Conservation (phyloP, 305 asterid species). For the Fraxinus floribunda region DNA sequence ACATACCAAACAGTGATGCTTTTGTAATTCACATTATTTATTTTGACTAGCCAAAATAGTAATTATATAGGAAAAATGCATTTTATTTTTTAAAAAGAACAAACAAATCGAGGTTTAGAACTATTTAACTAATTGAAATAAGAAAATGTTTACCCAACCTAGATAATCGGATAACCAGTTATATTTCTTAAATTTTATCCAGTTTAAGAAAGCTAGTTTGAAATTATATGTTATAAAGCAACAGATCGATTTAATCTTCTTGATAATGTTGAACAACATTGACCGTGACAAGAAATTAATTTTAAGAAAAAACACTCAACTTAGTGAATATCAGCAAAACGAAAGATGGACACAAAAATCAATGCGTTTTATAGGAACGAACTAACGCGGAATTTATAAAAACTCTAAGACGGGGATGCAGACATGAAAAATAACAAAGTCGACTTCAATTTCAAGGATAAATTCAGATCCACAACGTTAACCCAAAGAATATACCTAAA, state of each 20-base stretch:
- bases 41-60: background rate
- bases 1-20: background rate
- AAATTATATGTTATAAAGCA: background rate
- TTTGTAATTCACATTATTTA: background rate
- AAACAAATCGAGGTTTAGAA: background rate
- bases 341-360: background rate
- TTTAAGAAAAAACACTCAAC: background rate
- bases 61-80: background rate
- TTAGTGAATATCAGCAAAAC: background rate
- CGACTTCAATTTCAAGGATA: background rate
- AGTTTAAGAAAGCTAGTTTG: background rate
- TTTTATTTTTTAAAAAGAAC: background rate
- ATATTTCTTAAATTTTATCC: background rate
- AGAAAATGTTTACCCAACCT: background rate
- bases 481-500: background rate
- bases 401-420: background rate
- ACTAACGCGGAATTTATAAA: background rate
- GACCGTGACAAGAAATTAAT: background rate
- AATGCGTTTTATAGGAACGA: background rate
- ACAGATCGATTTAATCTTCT: background rate
- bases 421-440: background rate
- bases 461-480: background rate
- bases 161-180: background rate
- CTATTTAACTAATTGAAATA: background rate
- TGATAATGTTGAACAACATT: background rate